Base-by-base conservation (phyloP, 331 rosid species). In the Acacia concinna region DNA sequence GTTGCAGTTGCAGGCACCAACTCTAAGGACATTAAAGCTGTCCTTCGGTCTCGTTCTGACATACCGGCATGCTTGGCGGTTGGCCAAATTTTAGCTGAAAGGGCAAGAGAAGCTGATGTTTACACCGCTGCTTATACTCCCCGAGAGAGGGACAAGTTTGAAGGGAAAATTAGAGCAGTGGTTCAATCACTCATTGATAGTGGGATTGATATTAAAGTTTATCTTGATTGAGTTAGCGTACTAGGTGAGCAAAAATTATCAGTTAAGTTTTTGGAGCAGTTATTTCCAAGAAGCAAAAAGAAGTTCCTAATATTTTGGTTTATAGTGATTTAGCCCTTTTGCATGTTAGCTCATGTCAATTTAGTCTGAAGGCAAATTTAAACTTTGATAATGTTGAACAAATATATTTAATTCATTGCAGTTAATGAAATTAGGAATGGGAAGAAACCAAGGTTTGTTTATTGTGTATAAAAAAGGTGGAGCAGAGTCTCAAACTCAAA, bases 1-100 rank as follows among this genome's bases (percentile, higher is more conserved):
- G 98, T 95, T 85, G 97, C 97, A 49, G 97, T 93, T 79, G 97
- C 98, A 0, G 98, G 98, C 35, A 95, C 98, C 51, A 95, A 95
- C 90, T 95, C 98, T 51, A 95, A 95, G 78, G 97, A 95, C 85
- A 92, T 95, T n/a, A 95, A 95, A 85, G 98, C 97, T 41, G 93
- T 78, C 15, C 97, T 95, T 66, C 77, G 54, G 82, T 95, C 97
- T 20, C 92, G 98, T 8, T 92, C 94, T 0, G 98, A 95, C 78
- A 90, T 95, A 64, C 98, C 97, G 1, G 98, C 98, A 0, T 95
- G 98, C 83, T 85, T 95, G 83, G 94, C 98, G 17, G 59, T 89
- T 35, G 98, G 98, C 27, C 84, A 78, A 62, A 89, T 92, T 76
- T 84, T 95, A 74, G 88, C 98, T 4, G 97, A 95, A 59, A 84